Evolutionary conservation across 2,329 filamentous ascomycete species (phyloP).

Genomic region (Aschersonia sp.): DNA sequence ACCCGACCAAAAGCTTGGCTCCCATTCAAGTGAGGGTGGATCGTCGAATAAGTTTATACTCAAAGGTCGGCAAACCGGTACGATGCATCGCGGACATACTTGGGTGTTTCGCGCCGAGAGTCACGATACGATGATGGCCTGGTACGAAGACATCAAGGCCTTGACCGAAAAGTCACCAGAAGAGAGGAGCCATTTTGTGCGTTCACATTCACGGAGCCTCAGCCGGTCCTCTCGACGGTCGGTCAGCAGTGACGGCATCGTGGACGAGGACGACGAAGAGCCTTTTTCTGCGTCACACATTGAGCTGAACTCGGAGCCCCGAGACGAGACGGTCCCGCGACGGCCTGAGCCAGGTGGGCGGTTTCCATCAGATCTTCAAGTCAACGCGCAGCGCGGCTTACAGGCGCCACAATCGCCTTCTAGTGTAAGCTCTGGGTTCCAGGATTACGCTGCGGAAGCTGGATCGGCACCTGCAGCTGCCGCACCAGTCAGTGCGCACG

Average conservation of each 20-base stretch:
- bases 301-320: slow-evolving; percentile 29
- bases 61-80: slow-evolving; percentile 85
- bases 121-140: slow-evolving; percentile 92
- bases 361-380: slow-evolving; percentile 87
- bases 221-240: slow-evolving; percentile 52
- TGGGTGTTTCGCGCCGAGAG: slow-evolving; percentile 61
- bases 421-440: slow-evolving; percentile 60
- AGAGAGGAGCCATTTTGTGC: slow-evolving; percentile 77
- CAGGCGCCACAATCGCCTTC: slow-evolving; percentile 66
- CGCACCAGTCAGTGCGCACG: slow-evolving; percentile 22
- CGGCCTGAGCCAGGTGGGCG: slow-evolving; percentile 86
- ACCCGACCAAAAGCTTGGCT: slow-evolving; percentile 88
- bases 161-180: slow-evolving; percentile 81
- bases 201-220: slow-evolving; percentile 63
- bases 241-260: slow-evolving; percentile 61
- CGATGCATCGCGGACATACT: slow-evolving; percentile 71
- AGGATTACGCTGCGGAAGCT: slow-evolving; percentile 30
- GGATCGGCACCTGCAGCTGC: slow-evolving; percentile 43
- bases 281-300: slow-evolving; percentile 39
- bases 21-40: slow-evolving; percentile 68
- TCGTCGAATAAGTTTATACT: slow-evolving; percentile 96
- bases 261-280: slow-evolving; percentile 58
- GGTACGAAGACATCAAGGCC: slow-evolving; percentile 85
- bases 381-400: slow-evolving; percentile 66
- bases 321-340: slow-evolving; percentile 37